Evolutionary conservation across 768 basidiomycete genomes (phyloP).

Genomic region (Naganishia kalamii): DNA sequence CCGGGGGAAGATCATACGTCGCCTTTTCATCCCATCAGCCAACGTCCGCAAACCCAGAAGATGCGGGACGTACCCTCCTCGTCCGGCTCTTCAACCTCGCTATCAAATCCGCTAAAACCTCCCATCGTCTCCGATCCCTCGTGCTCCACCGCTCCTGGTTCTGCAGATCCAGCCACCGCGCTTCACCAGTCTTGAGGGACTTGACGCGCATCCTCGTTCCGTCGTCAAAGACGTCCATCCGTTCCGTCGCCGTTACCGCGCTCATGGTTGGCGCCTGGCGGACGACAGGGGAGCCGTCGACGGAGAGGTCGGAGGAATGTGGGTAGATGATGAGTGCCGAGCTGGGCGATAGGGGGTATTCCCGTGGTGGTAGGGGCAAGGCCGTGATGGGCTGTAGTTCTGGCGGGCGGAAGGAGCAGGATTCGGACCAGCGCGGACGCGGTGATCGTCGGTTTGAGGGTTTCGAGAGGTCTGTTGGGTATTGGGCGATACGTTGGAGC

Average conservation of each 20-base stretch:
- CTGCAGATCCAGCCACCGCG: not conserved
- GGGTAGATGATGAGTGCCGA: not conserved
- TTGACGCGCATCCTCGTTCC: constrained; percentile 5
- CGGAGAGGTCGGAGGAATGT: not conserved
- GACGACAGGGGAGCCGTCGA: not conserved
- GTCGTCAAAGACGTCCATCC: constrained; percentile 3
- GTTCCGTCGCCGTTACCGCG: not conserved
- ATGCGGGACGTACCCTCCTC: not conserved
- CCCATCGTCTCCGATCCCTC: constrained; percentile 10
- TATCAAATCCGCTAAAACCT: not conserved
- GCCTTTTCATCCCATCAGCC: not conserved
- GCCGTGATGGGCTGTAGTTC: not conserved
- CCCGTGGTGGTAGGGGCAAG: not conserved
- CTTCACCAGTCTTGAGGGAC: not conserved
- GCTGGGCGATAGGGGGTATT: not conserved
- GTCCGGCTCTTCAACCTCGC: constrained; percentile 7
- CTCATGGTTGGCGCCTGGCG: not conserved
- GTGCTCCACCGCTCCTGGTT: not conserved
- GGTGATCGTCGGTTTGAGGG: not conserved
- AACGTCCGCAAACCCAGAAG: not conserved
- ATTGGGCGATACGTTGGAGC: not conserved
- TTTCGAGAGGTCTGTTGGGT: not conserved
- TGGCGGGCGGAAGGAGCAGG: no score
- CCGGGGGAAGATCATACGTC: constrained; percentile 2
- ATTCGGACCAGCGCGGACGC: not conserved